These are phyloP conservation scores for Pseudisothecium myosuroides DNA, from an alignment of 225 moss, liverwort and hornwort genomes.

Conservation along the genomic window DNA sequence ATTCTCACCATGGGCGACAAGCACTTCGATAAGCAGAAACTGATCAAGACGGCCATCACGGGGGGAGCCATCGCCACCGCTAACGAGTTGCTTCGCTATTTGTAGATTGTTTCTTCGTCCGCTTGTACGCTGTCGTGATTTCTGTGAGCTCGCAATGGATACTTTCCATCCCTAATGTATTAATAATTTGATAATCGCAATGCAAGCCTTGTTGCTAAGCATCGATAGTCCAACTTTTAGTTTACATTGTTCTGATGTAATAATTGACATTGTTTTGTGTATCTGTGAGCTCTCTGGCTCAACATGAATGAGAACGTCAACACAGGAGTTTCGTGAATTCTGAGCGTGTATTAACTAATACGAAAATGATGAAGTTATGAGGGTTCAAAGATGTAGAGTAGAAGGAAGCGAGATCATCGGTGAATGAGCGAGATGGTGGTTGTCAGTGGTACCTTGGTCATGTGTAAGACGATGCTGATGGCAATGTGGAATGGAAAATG, in stretches of 20 bases:
- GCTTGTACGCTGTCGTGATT: neutral
- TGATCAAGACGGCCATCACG: conserved; percentile 51
- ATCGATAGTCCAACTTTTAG: neutral
- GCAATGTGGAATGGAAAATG: neutral
- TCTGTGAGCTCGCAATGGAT: neutral
- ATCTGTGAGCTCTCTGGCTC: neutral
- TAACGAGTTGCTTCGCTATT: conserved; percentile 48
- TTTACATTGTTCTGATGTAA: neutral
- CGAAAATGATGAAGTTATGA: neutral
- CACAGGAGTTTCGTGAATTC: neutral
- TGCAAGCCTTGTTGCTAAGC: neutral
- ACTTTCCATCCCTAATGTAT: neutral
- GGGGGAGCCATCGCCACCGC: conserved; percentile 74
- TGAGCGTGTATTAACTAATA: neutral
- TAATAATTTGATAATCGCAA: neutral
- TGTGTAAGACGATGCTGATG: neutral
- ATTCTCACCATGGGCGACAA: conserved; percentile 45
- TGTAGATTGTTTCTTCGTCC: neutral
- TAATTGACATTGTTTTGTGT: neutral
- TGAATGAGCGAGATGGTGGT: neutral
- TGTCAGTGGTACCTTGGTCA: neutral
- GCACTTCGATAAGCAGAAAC: conserved; percentile 21
- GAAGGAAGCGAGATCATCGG: neutral
- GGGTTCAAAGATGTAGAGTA: neutral
- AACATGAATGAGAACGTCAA: neutral